Evolutionary conservation across 768 basidiomycete genomes (phyloP).

Genomic region (Paxillus involutus): DNA sequence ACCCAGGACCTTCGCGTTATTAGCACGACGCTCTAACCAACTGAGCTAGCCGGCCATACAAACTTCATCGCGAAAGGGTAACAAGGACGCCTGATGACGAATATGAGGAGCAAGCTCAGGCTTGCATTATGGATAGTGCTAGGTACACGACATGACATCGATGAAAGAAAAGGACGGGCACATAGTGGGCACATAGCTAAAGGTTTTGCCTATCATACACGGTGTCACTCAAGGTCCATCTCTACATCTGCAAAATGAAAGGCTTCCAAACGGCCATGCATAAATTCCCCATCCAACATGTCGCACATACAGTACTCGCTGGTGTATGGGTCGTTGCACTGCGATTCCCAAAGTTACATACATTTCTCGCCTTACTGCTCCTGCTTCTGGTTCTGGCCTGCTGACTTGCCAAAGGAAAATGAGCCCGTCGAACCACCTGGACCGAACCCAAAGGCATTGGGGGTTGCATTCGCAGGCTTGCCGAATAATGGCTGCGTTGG

Average conservation of each 20-base stretch:
- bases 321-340: no score
- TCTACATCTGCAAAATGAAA: background rate
- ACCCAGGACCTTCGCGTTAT: constrained; percentile 10
- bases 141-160: no score
- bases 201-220: background rate
- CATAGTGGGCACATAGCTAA: no score
- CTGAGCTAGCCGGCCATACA: constrained; percentile 30
- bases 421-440: constrained; percentile 11
- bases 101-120: no score
- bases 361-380: constrained; percentile 24
- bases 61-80: background rate
- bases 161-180: no score
- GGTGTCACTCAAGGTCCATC: background rate
- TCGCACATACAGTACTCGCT: background rate
- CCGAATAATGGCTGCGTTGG: constrained; percentile 10
- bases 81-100: no score
- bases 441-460: constrained; percentile 34
- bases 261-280: background rate
- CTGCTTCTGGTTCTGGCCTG: constrained; percentile 32
- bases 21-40: constrained; percentile 36
- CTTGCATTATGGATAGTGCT: no score
- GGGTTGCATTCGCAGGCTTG: constrained; percentile 17
- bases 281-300: background rate
- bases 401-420: constrained; percentile 27
- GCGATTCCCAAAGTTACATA: background rate